A percentile compares a stretch with the other conserved stretches of the same genome.
These are phyloP conservation scores for Wolfiporia cocos DNA, from an alignment of 1,284 basidiomycete species.

Conservation along the genomic window DNA sequence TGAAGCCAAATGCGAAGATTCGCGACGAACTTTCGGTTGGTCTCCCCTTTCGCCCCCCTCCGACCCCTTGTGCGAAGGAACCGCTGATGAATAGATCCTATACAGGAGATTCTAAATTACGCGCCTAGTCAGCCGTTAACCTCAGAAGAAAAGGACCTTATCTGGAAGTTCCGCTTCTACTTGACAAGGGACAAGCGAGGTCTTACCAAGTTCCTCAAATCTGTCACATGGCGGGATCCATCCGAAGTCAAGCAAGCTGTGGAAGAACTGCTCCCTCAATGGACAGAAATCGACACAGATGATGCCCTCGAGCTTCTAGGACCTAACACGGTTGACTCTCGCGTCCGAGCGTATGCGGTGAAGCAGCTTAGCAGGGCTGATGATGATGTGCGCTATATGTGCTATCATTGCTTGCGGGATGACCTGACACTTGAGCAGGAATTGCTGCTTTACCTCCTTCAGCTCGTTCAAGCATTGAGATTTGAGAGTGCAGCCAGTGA, in stretches of 20 bases:
- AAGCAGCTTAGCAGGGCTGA: slow-evolving; percentile 87
- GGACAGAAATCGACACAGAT: slow-evolving; percentile 96
- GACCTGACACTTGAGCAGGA: too few species aligned
- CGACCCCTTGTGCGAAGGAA: slow-evolving; percentile 3
- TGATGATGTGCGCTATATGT: slow-evolving; percentile 68
- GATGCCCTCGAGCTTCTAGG: slow-evolving; percentile 95
- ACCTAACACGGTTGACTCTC: slow-evolving; percentile 84
- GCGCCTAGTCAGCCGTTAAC: slow-evolving; percentile 86
- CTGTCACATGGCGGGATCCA: slow-evolving; percentile 94
- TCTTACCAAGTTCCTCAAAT: slow-evolving; percentile 96
- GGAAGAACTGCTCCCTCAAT: slow-evolving; percentile 91
- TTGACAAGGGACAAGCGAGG: slow-evolving; percentile 86
- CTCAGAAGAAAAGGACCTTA: slow-evolving; percentile 90
- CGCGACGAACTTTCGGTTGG: slow-evolving; percentile 88
- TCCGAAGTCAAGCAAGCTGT: slow-evolving; percentile 98
- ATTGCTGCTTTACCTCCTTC: slow-evolving; percentile 86
- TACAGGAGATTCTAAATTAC: slow-evolving; percentile 84
- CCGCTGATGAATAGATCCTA: neutral
- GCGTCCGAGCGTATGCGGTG: slow-evolving; percentile 93
- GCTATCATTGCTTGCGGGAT: too few species aligned
- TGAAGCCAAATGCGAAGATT: slow-evolving; percentile 95
- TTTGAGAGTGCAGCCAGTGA: slow-evolving; percentile 81
- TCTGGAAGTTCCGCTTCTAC: slow-evolving; percentile 99
- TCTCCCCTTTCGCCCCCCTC: neutral
- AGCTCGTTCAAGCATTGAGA: slow-evolving; percentile 96